Conservation (phyloP, 148 eudicot genomes). For the Silene latifolia region DNA sequence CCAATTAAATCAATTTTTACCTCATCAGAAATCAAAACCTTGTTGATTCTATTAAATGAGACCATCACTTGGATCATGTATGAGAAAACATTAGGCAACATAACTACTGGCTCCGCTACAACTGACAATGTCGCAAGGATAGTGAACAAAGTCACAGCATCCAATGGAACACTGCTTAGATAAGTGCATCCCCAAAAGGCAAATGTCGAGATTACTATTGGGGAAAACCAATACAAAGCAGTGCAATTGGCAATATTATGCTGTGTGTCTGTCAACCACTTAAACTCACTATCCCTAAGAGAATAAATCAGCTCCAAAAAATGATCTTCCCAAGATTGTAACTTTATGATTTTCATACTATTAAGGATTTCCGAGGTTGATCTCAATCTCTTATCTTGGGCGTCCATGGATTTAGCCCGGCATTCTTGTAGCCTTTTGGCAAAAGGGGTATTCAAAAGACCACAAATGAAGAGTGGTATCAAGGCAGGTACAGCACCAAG, state of each 20-base stretch:
- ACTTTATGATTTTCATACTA: slow-evolving; percentile 55
- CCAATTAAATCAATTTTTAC: slow-evolving; percentile 37
- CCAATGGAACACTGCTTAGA: slow-evolving; percentile 33
- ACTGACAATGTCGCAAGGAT: slow-evolving; percentile 52
- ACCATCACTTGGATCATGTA: slow-evolving; percentile 48
- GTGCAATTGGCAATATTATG: slow-evolving; percentile 32
- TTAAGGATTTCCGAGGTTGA: slow-evolving; percentile 42
- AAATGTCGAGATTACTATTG: slow-evolving; percentile 37
- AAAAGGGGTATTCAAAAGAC: slow-evolving; percentile 36
- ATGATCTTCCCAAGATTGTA: slow-evolving; percentile 63
- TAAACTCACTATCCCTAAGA: slow-evolving; percentile 38
- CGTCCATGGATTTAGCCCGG: slow-evolving; percentile 49
- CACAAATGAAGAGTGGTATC: slow-evolving; percentile 17
- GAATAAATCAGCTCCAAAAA: slow-evolving; percentile 32
- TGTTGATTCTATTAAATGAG: slow-evolving; percentile 36
- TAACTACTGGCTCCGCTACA: slow-evolving; percentile 53
- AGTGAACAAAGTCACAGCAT: slow-evolving; percentile 46
- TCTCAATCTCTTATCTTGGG: slow-evolving; percentile 44
- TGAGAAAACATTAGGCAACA: slow-evolving; percentile 47
- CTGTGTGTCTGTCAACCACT: slow-evolving; percentile 31
- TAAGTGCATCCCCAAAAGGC: slow-evolving; percentile 52
- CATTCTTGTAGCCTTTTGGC: slow-evolving; percentile 44
- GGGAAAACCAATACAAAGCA: slow-evolving; percentile 45
- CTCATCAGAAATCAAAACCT: slow-evolving; percentile 30
- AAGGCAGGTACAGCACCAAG: slow-evolving; percentile 29